These are phyloP conservation scores for Extremus antarcticus DNA, from an alignment of 495 filamentous ascomycete genomes.

Conservation along the genomic window DNA sequence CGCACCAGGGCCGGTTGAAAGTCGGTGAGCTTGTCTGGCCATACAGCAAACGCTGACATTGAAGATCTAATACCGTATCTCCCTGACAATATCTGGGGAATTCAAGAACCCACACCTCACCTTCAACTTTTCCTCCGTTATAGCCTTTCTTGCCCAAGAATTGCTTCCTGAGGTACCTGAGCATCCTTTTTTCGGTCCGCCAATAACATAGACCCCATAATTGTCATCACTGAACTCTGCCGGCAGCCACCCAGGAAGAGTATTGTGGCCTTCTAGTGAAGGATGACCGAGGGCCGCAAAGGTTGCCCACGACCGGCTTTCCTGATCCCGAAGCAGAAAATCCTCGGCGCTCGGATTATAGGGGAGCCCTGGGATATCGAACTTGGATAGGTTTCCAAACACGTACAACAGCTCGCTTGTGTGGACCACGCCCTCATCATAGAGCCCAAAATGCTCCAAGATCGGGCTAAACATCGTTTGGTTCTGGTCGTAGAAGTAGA, in stretches of 20 bases:
- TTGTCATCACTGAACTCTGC: neutral
- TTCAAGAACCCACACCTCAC: neutral
- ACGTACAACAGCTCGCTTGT: slow-evolving; percentile 37
- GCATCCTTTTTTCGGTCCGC: neutral
- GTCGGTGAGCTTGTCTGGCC: too few relatives aligned
- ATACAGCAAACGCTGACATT: too few relatives aligned
- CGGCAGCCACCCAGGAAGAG: neutral
- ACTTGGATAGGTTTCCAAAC: neutral
- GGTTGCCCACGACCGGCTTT: neutral
- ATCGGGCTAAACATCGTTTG: slow-evolving; percentile 33
- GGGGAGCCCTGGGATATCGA: neutral
- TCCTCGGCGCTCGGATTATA: neutral
- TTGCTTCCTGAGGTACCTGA: neutral
- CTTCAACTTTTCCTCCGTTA: neutral
- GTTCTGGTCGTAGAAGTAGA: slow-evolving; percentile 36
- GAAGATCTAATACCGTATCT: neutral
- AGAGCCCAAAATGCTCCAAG: slow-evolving; percentile 20
- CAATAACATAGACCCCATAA: neutral
- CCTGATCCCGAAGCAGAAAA: neutral
- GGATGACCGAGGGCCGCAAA: neutral
- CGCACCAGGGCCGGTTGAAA: too few relatives aligned
- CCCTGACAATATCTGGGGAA: neutral
- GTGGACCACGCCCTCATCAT: slow-evolving; percentile 30
- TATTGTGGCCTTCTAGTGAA: neutral
- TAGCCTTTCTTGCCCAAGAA: neutral